phyloP scores from a whole-genome alignment of 345 rosid species.

The Diplotaxis tenuifolia region DNA sequence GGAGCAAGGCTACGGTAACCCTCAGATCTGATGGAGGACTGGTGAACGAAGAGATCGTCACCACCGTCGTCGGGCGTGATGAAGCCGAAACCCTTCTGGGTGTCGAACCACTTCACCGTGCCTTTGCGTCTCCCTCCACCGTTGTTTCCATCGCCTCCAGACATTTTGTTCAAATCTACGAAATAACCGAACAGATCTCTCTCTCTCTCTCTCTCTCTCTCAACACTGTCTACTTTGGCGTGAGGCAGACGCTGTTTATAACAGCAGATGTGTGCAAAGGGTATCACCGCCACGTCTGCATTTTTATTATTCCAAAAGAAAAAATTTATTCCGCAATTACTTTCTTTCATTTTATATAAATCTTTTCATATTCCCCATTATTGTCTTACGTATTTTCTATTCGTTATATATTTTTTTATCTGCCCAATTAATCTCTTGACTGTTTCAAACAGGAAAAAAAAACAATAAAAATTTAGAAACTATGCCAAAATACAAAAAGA shows the following conservation, averaged over 20 bases:
- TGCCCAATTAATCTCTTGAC: conserved; percentile 11
- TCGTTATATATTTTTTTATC: not conserved
- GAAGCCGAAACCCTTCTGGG: conserved; percentile 86
- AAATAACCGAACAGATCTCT: conserved; percentile 24
- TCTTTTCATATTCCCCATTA: conserved; percentile 7
- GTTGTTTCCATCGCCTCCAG: conserved; percentile 18
- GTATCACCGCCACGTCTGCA: conserved; percentile 38
- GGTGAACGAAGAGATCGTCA: conserved; percentile 88
- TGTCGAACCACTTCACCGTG: conserved; percentile 73
- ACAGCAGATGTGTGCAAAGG: conserved; percentile 18
- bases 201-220: conserved; percentile 16
- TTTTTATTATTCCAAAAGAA: not conserved
- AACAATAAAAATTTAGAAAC: not conserved
- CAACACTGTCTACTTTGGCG: not conserved
- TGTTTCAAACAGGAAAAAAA: not conserved
- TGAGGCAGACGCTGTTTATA: conserved; percentile 39
- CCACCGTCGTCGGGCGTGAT: conserved; percentile 86
- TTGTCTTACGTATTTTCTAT: not conserved
- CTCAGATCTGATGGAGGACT: conserved; percentile 74
- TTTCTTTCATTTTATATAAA: not conserved
- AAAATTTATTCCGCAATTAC: not conserved
- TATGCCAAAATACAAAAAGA: not conserved
- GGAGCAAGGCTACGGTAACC: conserved; percentile 72
- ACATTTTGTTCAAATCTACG: conserved; percentile 22
- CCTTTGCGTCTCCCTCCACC: conserved; percentile 42